Evolutionary conservation across 108 stramenopile species (phyloP).

Genomic region (Nitzschia inconspicua): DNA sequence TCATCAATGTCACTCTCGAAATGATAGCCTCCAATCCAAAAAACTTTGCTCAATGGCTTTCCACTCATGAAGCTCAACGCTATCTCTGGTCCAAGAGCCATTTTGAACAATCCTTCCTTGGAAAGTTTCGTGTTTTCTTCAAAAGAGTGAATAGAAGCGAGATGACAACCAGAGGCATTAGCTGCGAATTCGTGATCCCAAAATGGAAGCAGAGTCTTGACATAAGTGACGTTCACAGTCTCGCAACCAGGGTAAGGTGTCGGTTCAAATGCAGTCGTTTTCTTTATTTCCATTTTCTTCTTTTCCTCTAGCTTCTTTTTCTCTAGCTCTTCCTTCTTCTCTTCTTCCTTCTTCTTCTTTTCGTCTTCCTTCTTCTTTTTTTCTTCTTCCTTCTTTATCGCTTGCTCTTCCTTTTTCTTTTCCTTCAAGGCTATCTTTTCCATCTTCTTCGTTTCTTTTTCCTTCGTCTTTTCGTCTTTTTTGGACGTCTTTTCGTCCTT

Average conservation of each 20-base stretch:
- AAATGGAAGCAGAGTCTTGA: not conserved
- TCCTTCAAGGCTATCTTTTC: constrained; percentile 1
- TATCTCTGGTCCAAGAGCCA: not conserved
- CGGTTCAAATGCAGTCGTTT: not conserved
- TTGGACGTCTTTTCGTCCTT: not conserved
- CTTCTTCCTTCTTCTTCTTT: not conserved
- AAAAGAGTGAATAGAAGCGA: constrained; percentile 1
- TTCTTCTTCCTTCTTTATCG: not conserved
- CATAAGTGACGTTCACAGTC: constrained; percentile 4
- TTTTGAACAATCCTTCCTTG: not conserved
- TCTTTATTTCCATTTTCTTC: not conserved
- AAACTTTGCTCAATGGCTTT: not conserved
- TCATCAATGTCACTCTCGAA: not conserved
- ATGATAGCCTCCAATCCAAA: constrained; percentile 6
- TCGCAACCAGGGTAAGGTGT: not conserved
- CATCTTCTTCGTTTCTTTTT: not conserved
- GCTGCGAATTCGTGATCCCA: not conserved
- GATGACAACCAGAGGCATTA: constrained; percentile 1
- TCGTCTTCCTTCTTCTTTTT: not conserved
- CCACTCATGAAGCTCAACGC: not conserved
- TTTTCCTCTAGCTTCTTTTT: not conserved
- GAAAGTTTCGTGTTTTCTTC: constrained; percentile 1
- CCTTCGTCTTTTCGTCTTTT: not conserved
- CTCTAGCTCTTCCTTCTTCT: too few relatives aligned
- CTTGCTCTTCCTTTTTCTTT: not conserved